Percentiles rank a stretch among this genome's conserved stretches.
phyloP scores from a whole-genome alignment of 805 yeast genomes.

The Grigorovia humatica region DNA sequence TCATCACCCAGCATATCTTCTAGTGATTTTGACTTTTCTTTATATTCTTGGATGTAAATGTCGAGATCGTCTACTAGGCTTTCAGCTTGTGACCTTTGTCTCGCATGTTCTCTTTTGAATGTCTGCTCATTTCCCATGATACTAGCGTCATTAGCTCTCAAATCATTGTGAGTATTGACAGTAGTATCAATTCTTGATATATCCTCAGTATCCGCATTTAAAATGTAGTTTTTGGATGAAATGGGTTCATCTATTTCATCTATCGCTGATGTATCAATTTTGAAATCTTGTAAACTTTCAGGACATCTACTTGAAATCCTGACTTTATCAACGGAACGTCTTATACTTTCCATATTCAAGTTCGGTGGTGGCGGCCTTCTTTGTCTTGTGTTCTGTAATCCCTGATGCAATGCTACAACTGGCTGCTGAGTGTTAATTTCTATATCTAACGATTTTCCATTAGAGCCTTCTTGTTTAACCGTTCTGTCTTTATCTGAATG shows the following conservation, averaged over 20 bases:
- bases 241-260: background rate
- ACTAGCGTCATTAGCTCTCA: background rate
- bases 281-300: too few species aligned
- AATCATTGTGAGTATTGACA: background rate
- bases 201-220: too few species aligned
- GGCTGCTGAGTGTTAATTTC: background rate
- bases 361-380: conserved; percentile 20
- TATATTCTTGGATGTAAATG: conserved; percentile 13
- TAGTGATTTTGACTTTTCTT: conserved; percentile 3
- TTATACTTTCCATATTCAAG: conserved; percentile 11
- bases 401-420: background rate
- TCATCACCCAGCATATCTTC: background rate
- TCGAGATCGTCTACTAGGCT: conserved; percentile 27
- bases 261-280: too few species aligned
- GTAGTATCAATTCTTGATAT: background rate
- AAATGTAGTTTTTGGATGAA: background rate
- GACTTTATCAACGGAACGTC: background rate
- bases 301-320: background rate
- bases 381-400: background rate
- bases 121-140: background rate
- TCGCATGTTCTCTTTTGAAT: conserved; percentile 10
- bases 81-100: conserved; percentile 27
- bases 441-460: too few species aligned
- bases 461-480: background rate
- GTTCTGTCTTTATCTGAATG: background rate